Evolutionary conservation across 306 rosid species (phyloP).

Genomic region (Vigna nakashimae): DNA sequence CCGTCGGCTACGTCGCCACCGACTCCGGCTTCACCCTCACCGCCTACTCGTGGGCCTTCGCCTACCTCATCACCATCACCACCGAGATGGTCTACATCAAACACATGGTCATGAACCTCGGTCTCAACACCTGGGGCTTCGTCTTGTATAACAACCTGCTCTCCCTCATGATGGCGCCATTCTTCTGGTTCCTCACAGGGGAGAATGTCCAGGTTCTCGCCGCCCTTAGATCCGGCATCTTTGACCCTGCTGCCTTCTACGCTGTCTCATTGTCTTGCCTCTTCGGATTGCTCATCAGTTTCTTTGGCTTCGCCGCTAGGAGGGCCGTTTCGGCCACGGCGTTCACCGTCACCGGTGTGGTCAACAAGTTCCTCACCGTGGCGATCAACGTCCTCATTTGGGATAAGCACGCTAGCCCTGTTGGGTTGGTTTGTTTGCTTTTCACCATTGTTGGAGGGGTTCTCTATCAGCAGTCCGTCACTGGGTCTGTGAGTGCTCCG

Average conservation of each 20-base stretch:
- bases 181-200: constrained; percentile 81
- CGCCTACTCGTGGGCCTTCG: constrained; percentile 96
- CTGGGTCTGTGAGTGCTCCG: constrained; percentile 53
- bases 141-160: constrained; percentile 83
- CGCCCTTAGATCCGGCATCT: constrained; percentile 59
- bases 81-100: constrained; percentile 98
- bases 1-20: constrained; percentile 88
- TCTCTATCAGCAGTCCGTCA: constrained; percentile 92
- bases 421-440: constrained; percentile 86
- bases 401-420: constrained; percentile 96
- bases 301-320: constrained; percentile 95
- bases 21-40: constrained; percentile 85
- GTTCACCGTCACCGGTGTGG: constrained; percentile 94
- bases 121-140: constrained; percentile 93
- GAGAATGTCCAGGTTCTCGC: constrained; percentile 76
- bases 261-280: constrained; percentile 83
- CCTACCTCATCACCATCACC: constrained; percentile 83
- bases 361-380: constrained; percentile 91
- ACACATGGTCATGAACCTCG: constrained; percentile 94
- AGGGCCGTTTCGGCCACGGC: constrained; percentile 95
- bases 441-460: constrained; percentile 86
- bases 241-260: constrained; percentile 55
- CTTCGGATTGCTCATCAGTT: constrained; percentile 90
- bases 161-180: constrained; percentile 86
- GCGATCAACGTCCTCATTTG: constrained; percentile 88